phyloP scores from a whole-genome alignment of 345 rosid species.

The Cardamine occulta region DNA sequence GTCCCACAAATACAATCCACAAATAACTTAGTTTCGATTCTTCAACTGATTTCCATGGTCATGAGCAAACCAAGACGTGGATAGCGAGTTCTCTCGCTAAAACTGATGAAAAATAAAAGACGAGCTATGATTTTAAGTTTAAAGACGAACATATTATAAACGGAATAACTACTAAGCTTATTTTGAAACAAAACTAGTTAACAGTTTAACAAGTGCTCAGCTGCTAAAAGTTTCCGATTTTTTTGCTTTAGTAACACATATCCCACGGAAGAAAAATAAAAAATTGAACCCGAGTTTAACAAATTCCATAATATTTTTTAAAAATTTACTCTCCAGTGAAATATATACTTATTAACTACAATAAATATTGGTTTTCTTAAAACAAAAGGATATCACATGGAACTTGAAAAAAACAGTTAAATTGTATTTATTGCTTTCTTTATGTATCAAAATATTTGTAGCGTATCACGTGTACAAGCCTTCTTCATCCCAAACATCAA shows the following conservation, averaged over 20 bases:
- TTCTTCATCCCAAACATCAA: conserved; percentile 39
- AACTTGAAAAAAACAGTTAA: background rate
- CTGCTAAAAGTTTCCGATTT: background rate
- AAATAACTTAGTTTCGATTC: background rate
- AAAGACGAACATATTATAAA: too few species aligned
- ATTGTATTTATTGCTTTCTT: background rate
- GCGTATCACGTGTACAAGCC: conserved; percentile 30
- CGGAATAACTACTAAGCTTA: too few species aligned
- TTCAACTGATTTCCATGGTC: background rate
- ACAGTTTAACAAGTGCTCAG: background rate
- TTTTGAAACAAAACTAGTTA: background rate
- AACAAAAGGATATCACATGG: background rate
- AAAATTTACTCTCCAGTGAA: background rate
- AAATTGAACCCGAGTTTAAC: background rate
- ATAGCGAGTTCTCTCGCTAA: background rate
- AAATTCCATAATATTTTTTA: background rate
- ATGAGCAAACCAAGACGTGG: conserved; percentile 3
- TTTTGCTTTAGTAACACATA: background rate
- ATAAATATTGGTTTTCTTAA: background rate
- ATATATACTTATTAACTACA: background rate
- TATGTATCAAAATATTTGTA: background rate
- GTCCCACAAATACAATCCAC: background rate
- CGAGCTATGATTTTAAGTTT: too few species aligned
- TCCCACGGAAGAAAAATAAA: background rate
- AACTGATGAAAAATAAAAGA: too few species aligned